Evolutionary conservation across 495 filamentous ascomycete genomes (phyloP), one percentile per base, ranked within the genome.

Genomic region (Penicillium odoratum): DNA sequence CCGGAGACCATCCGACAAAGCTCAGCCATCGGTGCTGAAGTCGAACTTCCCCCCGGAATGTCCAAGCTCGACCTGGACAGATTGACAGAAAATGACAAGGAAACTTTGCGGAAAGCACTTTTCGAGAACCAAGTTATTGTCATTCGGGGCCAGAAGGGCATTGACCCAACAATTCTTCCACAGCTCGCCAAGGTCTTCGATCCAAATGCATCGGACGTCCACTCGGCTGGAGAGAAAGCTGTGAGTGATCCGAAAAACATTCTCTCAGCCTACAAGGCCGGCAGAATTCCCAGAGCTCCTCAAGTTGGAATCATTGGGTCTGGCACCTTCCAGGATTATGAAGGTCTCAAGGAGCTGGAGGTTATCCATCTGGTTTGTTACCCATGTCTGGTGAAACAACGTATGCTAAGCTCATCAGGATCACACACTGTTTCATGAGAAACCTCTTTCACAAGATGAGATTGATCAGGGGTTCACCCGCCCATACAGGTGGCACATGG

Each of bases 61-160:
- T 18, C 49, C 21, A 31, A 47, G 11, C 25, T 58, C 42, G 43
- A 58, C 8, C 44, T 59, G 3, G 57, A 55, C 16, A 13, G 21
- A 1, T 13, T 59, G 11, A 59, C 52, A 4, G 45, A 51, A 52
- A 56, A 51, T 4, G 60, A 63, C 36, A 53, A 53, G 30, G 43
- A 48, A 5, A 46, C 26, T 28, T 40, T 52, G 11, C 56, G 50
- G 31, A 46, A 53, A 26, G 51, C 55, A 3, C 48, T 58, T 10
- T 55, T 62, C 25, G 46, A 58, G 21, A 62, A 62, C 21, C 55
- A 62, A 26, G 55, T 62, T 7, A 34, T 58, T 7, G 47, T 62
- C 15, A 53, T 58, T 30, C 46, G 53, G 9, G 46, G 43, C 8
- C 59, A 57, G 31, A 57, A 57, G 44, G 59, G 59, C 4, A 61